A percentile compares a stretch with the other conserved stretches of the same genome.
Conservation (phyloP, 108 stramenopile species). For the Conticribra weissflogii region DNA sequence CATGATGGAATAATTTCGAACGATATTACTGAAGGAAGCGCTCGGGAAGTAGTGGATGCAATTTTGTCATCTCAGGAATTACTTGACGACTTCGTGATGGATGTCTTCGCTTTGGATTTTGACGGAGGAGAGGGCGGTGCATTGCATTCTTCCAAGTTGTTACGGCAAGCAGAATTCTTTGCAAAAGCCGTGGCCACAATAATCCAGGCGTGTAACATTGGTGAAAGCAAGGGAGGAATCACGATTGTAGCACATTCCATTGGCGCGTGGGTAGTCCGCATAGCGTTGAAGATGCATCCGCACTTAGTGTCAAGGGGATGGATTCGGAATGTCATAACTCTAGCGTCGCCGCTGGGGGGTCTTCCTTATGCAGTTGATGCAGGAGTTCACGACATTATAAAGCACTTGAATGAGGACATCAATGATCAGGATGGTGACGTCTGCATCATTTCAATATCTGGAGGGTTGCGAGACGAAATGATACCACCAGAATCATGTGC, state of each 20-base stretch:
- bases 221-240: constrained; percentile 16
- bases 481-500: constrained; percentile 64
- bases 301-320: constrained; percentile 25
- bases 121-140: constrained; percentile 70
- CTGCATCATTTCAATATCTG: constrained; percentile 63
- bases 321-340: constrained; percentile 59
- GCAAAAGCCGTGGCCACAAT: constrained; percentile 51
- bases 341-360: constrained; percentile 70
- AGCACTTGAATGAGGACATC: constrained; percentile 27
- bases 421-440: constrained; percentile 11
- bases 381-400: constrained; percentile 48
- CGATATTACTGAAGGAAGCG: neutral
- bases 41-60: constrained; percentile 14
- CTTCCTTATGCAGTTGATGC: constrained; percentile 70
- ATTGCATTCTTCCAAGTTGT: constrained; percentile 65
- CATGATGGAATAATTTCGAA: constrained; percentile 22
- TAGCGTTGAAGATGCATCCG: constrained; percentile 41
- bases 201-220: constrained; percentile 33
- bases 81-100: constrained; percentile 64
- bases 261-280: constrained; percentile 68
- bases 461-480: constrained; percentile 84
- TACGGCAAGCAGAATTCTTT: constrained; percentile 65
- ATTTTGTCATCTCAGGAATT: constrained; percentile 7
- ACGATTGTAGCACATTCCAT: constrained; percentile 80
- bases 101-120: constrained; percentile 81